Percentiles rank a stretch among this genome's conserved stretches.
These are phyloP conservation scores for Wallacemonas sp. DNA, from an alignment of 208 protist genomes.

Conservation along the genomic window DNA sequence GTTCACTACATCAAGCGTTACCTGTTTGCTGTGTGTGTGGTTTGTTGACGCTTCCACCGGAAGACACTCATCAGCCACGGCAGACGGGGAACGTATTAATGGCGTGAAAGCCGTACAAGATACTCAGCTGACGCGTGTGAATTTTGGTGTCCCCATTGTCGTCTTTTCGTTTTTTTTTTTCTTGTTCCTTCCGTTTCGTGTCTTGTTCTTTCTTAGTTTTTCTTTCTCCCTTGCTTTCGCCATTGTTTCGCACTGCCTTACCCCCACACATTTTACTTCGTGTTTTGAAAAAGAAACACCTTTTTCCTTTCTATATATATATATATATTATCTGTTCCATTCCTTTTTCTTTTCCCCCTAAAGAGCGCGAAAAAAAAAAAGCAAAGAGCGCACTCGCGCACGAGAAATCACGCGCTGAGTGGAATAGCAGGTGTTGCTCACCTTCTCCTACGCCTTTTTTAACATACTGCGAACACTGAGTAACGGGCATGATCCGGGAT, in stretches of 20 bases:
- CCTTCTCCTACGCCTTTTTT: too few relatives aligned
- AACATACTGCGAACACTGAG: too few relatives aligned
- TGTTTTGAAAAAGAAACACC: too few relatives aligned
- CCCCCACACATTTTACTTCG: neutral
- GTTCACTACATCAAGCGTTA: too few relatives aligned
- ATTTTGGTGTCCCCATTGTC: neutral
- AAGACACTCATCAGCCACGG: neutral
- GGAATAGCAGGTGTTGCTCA: too few relatives aligned
- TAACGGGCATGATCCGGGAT: too few relatives aligned
- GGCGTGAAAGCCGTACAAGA: neutral
- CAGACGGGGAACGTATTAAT: neutral
- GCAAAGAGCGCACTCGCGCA: too few relatives aligned
- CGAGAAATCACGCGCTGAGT: too few relatives aligned
- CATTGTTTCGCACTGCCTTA: slow-evolving; percentile 19
- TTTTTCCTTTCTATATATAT: slow-evolving; percentile 15
- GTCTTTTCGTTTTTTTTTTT: slow-evolving; percentile 16
- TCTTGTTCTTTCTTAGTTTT: slow-evolving; percentile 20
- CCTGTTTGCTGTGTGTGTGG: too few relatives aligned
- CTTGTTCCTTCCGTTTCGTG: slow-evolving; percentile 16
- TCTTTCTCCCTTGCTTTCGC: slow-evolving; percentile 4
- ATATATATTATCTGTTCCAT: neutral
- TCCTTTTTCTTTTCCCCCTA: too few relatives aligned
- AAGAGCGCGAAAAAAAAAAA: too few relatives aligned
- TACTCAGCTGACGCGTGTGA: too few relatives aligned
- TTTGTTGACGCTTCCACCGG: neutral